These are phyloP conservation scores for Aspergillus terreus DNA, from an alignment of 2,329 filamentous ascomycete genomes.

Conservation along the genomic window DNA sequence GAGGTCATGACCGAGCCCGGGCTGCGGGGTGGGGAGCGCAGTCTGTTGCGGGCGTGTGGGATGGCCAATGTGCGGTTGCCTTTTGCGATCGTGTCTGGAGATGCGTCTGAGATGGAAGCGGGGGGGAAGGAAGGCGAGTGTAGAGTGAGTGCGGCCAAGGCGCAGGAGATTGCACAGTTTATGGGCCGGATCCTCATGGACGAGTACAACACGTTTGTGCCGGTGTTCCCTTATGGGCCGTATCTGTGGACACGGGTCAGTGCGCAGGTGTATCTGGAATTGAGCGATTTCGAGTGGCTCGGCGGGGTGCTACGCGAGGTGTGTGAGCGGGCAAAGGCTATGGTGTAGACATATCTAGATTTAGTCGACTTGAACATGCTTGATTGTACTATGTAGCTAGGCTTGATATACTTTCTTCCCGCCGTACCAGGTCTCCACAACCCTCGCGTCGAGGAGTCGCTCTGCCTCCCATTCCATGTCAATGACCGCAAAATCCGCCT, in stretches of 20 bases:
- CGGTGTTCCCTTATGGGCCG: slow-evolving; percentile 58
- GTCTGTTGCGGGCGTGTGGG: slow-evolving; percentile 58
- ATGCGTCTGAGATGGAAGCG: neutral
- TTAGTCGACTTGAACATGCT: no score
- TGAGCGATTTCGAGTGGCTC: slow-evolving; percentile 71
- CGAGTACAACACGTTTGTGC: slow-evolving; percentile 69
- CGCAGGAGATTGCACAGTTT: slow-evolving; percentile 47
- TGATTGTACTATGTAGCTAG: neutral
- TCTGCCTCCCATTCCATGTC: slow-evolving; percentile 40
- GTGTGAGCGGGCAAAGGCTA: slow-evolving; percentile 48
- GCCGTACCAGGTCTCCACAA: slow-evolving; percentile 43
- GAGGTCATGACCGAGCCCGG: slow-evolving; percentile 59
- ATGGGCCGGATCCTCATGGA: slow-evolving; percentile 52
- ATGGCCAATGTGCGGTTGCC: slow-evolving; percentile 74
- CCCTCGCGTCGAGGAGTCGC: slow-evolving; percentile 35
- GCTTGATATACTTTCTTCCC: slow-evolving; percentile 29
- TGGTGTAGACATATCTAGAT: neutral
- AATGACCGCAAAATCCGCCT: slow-evolving; percentile 44
- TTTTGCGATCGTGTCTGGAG: slow-evolving; percentile 39
- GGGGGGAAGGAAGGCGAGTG: slow-evolving; percentile 24
- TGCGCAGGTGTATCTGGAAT: slow-evolving; percentile 79
- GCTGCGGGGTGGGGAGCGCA: slow-evolving; percentile 22
- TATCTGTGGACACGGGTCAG: slow-evolving; percentile 70
- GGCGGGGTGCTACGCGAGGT: slow-evolving; percentile 57
- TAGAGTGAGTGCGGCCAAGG: slow-evolving; percentile 30